Evolutionary conservation across 1,139 yeast genomes (phyloP), one percentile per base, ranked within the genome.

Genomic region (Taphrina flavorubra): DNA sequence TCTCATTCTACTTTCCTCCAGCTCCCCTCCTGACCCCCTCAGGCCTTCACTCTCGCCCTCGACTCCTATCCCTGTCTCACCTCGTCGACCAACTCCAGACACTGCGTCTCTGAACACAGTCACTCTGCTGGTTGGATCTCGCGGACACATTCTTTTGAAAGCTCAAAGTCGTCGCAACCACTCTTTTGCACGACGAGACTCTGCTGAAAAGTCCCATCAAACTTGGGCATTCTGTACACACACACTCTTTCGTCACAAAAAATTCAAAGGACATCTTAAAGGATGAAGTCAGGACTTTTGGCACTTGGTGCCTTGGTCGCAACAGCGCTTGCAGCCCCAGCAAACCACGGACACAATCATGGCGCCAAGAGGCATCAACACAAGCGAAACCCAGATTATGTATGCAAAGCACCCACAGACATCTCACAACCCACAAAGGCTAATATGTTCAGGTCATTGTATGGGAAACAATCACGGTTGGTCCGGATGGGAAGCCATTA

Each of bases 331-430:
- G 67, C 67, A 18, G 61, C 61, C 1, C 61, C 67, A 8, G 55
- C 61, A 36, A 57, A 63, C 56, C 67, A 63, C 11, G 61, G 55
- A 11, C 67, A 62, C 51, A 34, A 20, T 42, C 65, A 63, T 46
- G 61, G 59, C 16, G 56, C 16, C 20, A 39, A 44, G 39, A 53
- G 56, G 47, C 67, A 55, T 46, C 61, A 53, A 11, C 61, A 55
- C 55, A 51, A 53, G 42, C 53, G 59, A 1, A 40, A 51, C 39
- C 66, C 56, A 25, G 66, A 62, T 51, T 42, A 39, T 31, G 66
- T 62, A 62, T 16, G 66, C 37, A 49, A 49, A 31, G 14, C 55
- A 25, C 36, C 18, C 55, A 8, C 55, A 8, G 55, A 11, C 10
- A 11, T 20, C 16, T 53, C 42, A 14, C n/a, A 18, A 0, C 46